Evolutionary conservation across 805 yeast genomes (phyloP).

Genomic region (Candida mattraensis): DNA sequence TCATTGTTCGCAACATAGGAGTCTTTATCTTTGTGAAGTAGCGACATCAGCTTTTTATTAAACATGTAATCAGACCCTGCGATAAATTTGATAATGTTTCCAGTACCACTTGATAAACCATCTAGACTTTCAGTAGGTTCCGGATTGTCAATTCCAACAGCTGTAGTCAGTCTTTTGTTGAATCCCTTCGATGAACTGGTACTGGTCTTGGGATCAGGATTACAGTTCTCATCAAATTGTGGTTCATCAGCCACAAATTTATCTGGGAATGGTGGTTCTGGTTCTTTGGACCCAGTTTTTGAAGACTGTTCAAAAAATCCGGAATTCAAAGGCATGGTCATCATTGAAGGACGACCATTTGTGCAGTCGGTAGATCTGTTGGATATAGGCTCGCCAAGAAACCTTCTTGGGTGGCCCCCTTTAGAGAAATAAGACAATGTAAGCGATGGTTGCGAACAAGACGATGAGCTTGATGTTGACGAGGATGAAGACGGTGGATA

Average conservation of each 20-base stretch:
- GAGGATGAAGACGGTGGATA: conserved; percentile 13
- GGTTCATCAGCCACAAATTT: too few species aligned
- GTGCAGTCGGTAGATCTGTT: too few species aligned
- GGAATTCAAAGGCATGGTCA: too few species aligned
- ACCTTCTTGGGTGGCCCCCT: conserved; percentile 11
- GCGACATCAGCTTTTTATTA: conserved; percentile 16
- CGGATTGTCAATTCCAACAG: background rate
- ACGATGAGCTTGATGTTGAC: conserved; percentile 16
- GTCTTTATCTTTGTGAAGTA: conserved; percentile 12
- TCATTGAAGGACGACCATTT: too few species aligned
- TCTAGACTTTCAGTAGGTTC: background rate
- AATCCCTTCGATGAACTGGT: too few species aligned
- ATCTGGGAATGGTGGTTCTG: too few species aligned
- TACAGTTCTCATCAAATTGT: too few species aligned
- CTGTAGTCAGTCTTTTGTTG: too few species aligned
- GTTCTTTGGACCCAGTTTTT: too few species aligned
- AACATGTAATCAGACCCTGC: conserved; percentile 20
- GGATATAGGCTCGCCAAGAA: too few species aligned
- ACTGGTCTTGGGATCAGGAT: too few species aligned
- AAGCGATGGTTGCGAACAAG: conserved; percentile 18
- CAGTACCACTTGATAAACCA: conserved; percentile 4
- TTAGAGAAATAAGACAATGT: conserved; percentile 20
- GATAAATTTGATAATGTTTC: conserved; percentile 13
- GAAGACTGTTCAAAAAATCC: too few species aligned
- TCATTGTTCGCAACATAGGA: background rate